Base-by-base conservation (phyloP, 495 filamentous ascomycete species). In the Penicillium salamii region DNA sequence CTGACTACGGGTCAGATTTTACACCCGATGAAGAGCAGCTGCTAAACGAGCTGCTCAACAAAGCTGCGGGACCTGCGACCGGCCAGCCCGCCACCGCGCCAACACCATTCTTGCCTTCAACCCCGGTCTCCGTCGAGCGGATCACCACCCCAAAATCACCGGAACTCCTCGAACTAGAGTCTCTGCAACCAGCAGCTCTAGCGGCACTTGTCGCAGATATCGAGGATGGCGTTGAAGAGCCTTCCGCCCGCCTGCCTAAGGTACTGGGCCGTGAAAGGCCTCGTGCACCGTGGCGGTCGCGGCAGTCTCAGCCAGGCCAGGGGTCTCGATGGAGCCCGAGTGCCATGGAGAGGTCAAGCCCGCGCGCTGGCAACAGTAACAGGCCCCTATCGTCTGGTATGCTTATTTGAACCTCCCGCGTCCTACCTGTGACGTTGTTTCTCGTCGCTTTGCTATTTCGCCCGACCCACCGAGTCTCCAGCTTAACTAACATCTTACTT, bases 1-100 rank as follows among this genome's bases (percentile, higher is more conserved):
- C 52, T 57, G 83, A 88, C 48, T 91, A 89, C 74, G 86, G 85
- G 19, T 89, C 85, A 23, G 84, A 89, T 47, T 83, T 89, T 52
- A 81, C 82, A 0, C 65, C 71, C 9, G 85, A 84, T 41, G 86
- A 90, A 59, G 73, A 80, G 51, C 66, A 66, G 29, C 51, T 80
- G n/a, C 37, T 81, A 54, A 66, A 70, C 55, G 66, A 73, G 9
- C 52, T 80, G 14, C 67, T 83, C 47, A 59, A 63, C 42, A 32
- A 66, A 64, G 67, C 59, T 34, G 23, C 65, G 40, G 50, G 55
- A 46, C 49, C 64, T 69, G 59, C 58, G 52, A 57, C 54, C 46
- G 45, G 23, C 36, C 36, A 33, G 29, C 19, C 51, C 44, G 36
- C 31, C 52, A 46, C 56, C 57, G 59, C 52, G 11, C 31, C 49